Evolutionary conservation across 208 protist species (phyloP), one percentile per base, ranked within the genome.

Genomic region (Trypanosoma conorhini): DNA sequence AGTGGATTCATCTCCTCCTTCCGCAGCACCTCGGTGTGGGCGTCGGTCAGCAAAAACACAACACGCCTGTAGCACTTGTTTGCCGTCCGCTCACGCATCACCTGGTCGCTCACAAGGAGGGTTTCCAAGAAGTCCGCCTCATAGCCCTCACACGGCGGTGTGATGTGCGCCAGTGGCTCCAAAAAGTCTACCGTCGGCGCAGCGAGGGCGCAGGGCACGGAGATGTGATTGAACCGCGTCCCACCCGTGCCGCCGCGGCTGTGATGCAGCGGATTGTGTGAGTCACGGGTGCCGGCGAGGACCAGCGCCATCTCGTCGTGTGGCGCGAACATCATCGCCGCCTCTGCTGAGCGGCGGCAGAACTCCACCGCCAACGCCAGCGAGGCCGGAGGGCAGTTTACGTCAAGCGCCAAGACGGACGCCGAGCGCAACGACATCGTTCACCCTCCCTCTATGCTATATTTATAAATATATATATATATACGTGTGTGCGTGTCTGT

Each of bases 41-140:
- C 88, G 38, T 96, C 91, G 0, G 94, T 97, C 40, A 98, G 51
- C 21, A 98, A 70, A 71, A 94, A 98, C 22, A 98, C 86, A 64
- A 82, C 63, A 22, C 91, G 85, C n/a, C 67, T 57, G 65, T 85
- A 93, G 61, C 83, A 82, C 28, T 77, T 84, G 8, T 81, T 81
- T 21, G 42, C 59, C 0, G 76, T 82, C 33, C 80, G 70, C 30
- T 80, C 79, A n/a, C 87, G 67, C 26, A 98, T 70, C 44, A 97
- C 35, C 15, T 94, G 76, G 30, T 80, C 79, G 40, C 85, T 93
- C 17, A 98, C 85, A 26, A 82, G 67, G 3, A 98, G 67, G 1
- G 89, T 86, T 52, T 98, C 94, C 5, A 98, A 65, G 21, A 98
- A 76, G 67, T 94, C 89, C 21, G 28, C 66, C 7, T 54, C 60